Evolutionary conservation across 2,329 filamentous ascomycete species (phyloP), one percentile per base, ranked within the genome.

Genomic region (Talaromyces pinophilus): DNA sequence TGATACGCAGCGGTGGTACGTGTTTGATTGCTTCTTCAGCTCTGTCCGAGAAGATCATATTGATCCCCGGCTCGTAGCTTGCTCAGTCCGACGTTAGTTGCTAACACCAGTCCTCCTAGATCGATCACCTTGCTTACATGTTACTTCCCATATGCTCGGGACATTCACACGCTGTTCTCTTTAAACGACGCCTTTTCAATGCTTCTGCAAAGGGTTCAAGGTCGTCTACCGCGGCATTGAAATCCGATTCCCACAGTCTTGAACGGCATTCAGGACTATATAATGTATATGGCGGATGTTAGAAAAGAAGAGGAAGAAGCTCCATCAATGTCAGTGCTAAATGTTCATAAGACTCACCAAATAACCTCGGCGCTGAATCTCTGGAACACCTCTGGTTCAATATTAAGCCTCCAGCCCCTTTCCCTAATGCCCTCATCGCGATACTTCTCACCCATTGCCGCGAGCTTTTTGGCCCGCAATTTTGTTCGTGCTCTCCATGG

Each of bases 341-440:
- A 57, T 25, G 8, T 15, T 33, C 17, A 11, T 19, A 8, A 33
- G 28, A 40, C 59, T 50, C 35, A 69, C 65, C 67, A 68, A 44
- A 62, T 55, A 19, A 64, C 67, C 44, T 69, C 68, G 30, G 64
- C 60, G 35, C 35, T 40, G 17, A 68, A 68, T 22, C 68, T 64
- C 19, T 65, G 57, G 15, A 69, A 38, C 30, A 69, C 57, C 28
- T 68, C 64, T 15, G 61, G 60, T 22, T 69, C 68, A 46, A 69
- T 40, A 15, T 42, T 57, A 28, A 59, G 59, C 46, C 68, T 68
- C 68, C 68, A 69, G 3, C 61, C 42, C n/a, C 28, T 30, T 55
- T 69, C 67, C 52, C 62, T 67, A 11, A 38, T 13, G 28, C 30
- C 25, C 19, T 48, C 60, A 6, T 52, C 17, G 30, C 44, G 48